A percentile compares a stretch with the other conserved stretches of the same genome.
Conservation (phyloP, 306 rosid genomes). For the Acacia crassicarpa region DNA sequence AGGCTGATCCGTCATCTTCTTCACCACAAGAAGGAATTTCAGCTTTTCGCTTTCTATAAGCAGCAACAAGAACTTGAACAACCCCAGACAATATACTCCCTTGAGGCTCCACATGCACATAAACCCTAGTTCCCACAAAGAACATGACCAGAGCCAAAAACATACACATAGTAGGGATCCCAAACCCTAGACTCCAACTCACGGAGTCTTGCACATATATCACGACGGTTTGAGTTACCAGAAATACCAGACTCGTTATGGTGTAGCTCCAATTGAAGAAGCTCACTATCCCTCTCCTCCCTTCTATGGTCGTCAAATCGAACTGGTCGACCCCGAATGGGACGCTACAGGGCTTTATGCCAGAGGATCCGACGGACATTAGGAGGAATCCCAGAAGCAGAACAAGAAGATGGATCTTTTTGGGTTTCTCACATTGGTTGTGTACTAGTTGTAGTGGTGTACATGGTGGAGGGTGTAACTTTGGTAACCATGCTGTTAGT, state of each 20-base stretch:
- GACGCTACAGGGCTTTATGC: constrained; percentile 84
- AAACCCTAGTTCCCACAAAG: constrained; percentile 42
- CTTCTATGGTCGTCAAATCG: constrained; percentile 59
- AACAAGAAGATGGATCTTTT: constrained; percentile 34
- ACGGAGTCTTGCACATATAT: constrained; percentile 72
- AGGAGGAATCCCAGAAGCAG: constrained; percentile 50
- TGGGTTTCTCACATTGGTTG: constrained; percentile 50
- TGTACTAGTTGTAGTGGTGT: constrained; percentile 20
- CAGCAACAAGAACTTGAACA: constrained; percentile 49
- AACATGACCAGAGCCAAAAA: constrained; percentile 39
- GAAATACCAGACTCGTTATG: constrained; percentile 34
- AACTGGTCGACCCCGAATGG: constrained; percentile 88
- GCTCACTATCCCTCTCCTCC: constrained; percentile 61
- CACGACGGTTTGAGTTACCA: constrained; percentile 51
- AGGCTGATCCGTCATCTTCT: background rate
- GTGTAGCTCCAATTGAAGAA: constrained; percentile 79
- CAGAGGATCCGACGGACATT: constrained; percentile 62
- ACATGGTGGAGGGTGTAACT: constrained; percentile 68
- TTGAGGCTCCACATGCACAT: constrained; percentile 39
- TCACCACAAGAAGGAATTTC: constrained; percentile 26
- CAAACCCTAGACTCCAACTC: constrained; percentile 88
- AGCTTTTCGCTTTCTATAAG: constrained; percentile 45
- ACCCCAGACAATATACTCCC: constrained; percentile 48
- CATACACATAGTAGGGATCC: constrained; percentile 47
- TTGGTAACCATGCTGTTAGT: constrained; percentile 61